phyloP scores from a whole-genome alignment of 305 asterid genomes.

The Euphrasia arctica region DNA sequence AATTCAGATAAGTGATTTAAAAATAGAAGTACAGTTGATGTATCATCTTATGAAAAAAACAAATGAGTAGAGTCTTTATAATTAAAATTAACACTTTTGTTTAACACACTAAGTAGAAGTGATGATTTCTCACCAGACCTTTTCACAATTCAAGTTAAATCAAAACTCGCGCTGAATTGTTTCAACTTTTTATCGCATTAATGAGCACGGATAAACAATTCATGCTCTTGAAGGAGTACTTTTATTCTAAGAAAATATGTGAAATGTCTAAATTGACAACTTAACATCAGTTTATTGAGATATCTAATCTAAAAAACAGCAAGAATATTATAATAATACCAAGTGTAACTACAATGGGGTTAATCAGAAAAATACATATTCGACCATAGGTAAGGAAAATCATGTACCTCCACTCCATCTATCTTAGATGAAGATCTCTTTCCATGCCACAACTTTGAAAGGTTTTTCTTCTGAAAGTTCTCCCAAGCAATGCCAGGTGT shows the following conservation, averaged over 20 bases:
- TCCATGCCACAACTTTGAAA: conserved; percentile 67
- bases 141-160: background rate
- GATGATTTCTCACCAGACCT: conserved; percentile 6
- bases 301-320: conserved; percentile 10
- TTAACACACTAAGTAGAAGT: background rate
- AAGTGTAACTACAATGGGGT: background rate
- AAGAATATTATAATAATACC: background rate
- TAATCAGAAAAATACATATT: background rate
- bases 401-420: conserved; percentile 81
- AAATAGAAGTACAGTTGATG: conserved; percentile 9
- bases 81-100: too few species aligned
- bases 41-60: background rate
- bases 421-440: conserved; percentile 85
- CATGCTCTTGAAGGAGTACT: conserved; percentile 1
- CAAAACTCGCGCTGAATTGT: background rate
- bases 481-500: conserved; percentile 94
- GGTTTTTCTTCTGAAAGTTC: conserved; percentile 75
- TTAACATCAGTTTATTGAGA: conserved; percentile 1
- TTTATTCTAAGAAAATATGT: background rate
- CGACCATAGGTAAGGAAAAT: background rate
- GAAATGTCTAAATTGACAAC: background rate
- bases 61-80: too few species aligned
- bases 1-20: conserved; percentile 15
- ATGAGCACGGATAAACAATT: background rate
- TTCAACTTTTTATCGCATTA: background rate